Evolutionary conservation across 192 early-diverging fungal genomes (phyloP).

Genomic region (Paraglomus occultum): DNA sequence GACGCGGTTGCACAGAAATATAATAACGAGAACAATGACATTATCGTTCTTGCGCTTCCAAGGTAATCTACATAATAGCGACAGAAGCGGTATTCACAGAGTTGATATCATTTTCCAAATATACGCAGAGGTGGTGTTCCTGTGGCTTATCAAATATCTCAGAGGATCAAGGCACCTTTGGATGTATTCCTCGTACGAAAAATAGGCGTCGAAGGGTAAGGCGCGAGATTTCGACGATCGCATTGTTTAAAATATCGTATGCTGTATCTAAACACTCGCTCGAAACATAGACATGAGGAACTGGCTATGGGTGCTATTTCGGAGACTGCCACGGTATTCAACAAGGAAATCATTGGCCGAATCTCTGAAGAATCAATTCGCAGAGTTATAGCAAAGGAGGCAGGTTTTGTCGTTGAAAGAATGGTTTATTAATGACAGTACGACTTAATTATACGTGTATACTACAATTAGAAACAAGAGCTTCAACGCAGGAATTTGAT

Average conservation of each 20-base stretch:
- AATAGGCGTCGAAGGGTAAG: conserved; percentile 31
- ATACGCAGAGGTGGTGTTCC: conserved; percentile 26
- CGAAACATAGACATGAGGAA: conserved; percentile 17
- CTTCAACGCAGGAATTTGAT: conserved; percentile 17
- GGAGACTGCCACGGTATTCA: conserved; percentile 8
- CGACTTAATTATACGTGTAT: not conserved
- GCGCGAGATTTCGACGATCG: not conserved
- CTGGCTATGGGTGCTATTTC: conserved; percentile 30
- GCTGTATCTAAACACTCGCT: not conserved
- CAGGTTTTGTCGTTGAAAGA: not conserved
- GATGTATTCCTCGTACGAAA: conserved; percentile 32
- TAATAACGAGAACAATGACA: conserved; percentile 7
- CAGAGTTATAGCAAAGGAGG: conserved; percentile 21
- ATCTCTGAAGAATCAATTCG: conserved; percentile 27
- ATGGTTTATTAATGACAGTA: not conserved
- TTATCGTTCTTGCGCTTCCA: conserved; percentile 28
- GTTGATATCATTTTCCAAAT: too few relatives aligned
- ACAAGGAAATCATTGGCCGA: conserved; percentile 14
- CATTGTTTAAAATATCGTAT: not conserved
- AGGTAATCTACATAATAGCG: not conserved
- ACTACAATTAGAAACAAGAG: conserved; percentile 4
- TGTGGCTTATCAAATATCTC: conserved; percentile 26
- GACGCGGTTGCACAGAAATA: conserved; percentile 6
- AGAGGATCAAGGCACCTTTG: conserved; percentile 19
- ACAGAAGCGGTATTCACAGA: too few relatives aligned